Base-by-base conservation (phyloP, 257 asterid genomes). In the Primulina tabacum region DNA sequence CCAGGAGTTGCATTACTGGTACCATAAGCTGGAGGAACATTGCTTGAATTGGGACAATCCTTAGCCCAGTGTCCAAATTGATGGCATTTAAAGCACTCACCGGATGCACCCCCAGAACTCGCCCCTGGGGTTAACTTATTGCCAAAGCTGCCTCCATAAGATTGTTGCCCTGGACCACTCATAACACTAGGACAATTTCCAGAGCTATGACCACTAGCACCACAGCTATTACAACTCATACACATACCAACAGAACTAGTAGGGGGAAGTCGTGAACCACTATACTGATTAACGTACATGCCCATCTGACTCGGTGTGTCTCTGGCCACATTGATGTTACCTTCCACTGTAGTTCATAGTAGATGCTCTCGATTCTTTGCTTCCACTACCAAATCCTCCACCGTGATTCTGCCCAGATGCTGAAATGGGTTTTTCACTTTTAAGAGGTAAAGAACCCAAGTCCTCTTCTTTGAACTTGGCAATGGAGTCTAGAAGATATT, bases 31-130 rank as follows among this genome's bases (percentile, higher is more conserved):
- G 89, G 86, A 68, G 90, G 82, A 17, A 73, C 85, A 67, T 77
- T 82, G 75, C 29, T 65, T 24, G 55, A 37, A 28, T 78, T 80
- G 2, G 97, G 96, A 79, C 99, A 93, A 76, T 93, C 94, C 71
- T 75, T 86, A 0, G 96, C 92, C 95, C 90, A 90, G 74, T 93
- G 99, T 57, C 99, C 99, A 29, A 5, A 0, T 75, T 93, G 88
- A 81, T 88, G 92, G 74, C 97, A 92, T 72, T 90, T 92, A 72
- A 65, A 87, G 82, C 98, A 92, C 76, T 90, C 95, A 17, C 88
- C 90, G 11, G 64, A 28, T 4, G 14, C 77, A 56, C 78, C 74
- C 1, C 82, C 84, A 61, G 47, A 75, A 38, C 78, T 68, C 20
- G 78, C 62, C 17, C 81, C 87, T 43, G 89, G 69, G 20, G 70